Evolutionary conservation across 352 stramenopile genomes (phyloP), one percentile per base, ranked within the genome.

Genomic region (Plasmopara halstedii): DNA sequence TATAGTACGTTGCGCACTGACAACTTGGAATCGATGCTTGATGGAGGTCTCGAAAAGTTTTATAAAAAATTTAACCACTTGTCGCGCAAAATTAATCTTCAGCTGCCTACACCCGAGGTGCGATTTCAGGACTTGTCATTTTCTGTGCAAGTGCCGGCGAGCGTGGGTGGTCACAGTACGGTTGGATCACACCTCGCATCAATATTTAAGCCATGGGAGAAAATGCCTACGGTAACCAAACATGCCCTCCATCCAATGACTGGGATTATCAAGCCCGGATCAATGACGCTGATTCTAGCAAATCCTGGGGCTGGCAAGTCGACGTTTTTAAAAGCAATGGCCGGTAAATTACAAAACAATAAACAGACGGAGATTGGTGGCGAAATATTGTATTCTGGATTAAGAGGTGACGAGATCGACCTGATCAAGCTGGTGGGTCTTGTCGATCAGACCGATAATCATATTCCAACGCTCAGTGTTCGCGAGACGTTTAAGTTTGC

Each of bases 51-150:
- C 3, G 78, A 89, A 32, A 59, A 56, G n/a, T 89, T 89, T 55
- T 89, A 89, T 63, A 80, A 84, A 48, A 89, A 89, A 55, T 89
- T 87, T 65, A 58, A 85, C 48, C 67, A 85, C 46, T 20, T 85
- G 3, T 87, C 71, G 5, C 62, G 58, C 27, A 85, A 86, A 56
- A 64, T 86, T 42, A 85, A 87, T 29, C 21, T 63, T 6, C 55
- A 59, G 37, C 22, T 63, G 0, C 55, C 55, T 0, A 63, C 55
- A 0, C 55, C 64, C 0, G 78, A 87, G 47, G 73, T 89, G 47
- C 73, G 73, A 39, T 88, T 88, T 41, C 69, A 88, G 53, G 85
- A 88, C 57, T 29, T 88, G 17, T 79, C 64, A n/a, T 88, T 85
- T 52, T 65, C 72, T 18, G 76, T 77, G 10, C 33, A 82, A 13